A percentile compares a stretch with the other conserved stretches of the same genome.
Conservation (phyloP, 1,284 basidiomycete species). For the Porogramme epimiltina region DNA sequence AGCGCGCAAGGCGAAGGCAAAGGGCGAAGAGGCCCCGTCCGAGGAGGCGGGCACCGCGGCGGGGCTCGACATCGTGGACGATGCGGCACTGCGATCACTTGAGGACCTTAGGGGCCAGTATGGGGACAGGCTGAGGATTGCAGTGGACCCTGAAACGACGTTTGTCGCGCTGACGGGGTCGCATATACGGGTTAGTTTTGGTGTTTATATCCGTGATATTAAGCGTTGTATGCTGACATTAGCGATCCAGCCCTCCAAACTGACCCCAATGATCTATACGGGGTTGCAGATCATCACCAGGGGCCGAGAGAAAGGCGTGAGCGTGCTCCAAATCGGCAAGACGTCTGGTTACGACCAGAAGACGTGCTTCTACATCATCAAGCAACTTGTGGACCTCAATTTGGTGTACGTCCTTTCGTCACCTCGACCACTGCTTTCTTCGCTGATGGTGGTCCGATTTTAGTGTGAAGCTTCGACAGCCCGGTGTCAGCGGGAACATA, state of each 20-base stretch:
- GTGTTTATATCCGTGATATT: neutral
- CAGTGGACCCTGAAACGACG: conserved; percentile 71
- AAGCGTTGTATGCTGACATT: conserved; percentile 9
- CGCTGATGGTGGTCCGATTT: neutral
- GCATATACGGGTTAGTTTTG: conserved; percentile 61
- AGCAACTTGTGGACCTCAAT: conserved; percentile 70
- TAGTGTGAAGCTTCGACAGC: conserved; percentile 74
- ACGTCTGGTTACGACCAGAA: conserved; percentile 88
- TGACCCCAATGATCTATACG: conserved; percentile 85
- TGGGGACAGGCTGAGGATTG: conserved; percentile 69
- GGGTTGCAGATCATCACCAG: conserved; percentile 85
- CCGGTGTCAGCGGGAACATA: conserved; percentile 75
- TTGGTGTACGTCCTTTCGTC: conserved; percentile 63
- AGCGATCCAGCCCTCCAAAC: conserved; percentile 61
- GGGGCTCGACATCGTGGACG: conserved; percentile 52
- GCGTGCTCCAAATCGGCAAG: conserved; percentile 76
- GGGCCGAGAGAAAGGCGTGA: conserved; percentile 75
- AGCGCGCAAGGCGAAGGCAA: conserved; percentile 59
- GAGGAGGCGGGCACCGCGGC: conserved; percentile 40
- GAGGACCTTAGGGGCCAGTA: conserved; percentile 55
- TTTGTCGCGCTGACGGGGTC: conserved; percentile 83
- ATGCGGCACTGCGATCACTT: conserved; percentile 53
- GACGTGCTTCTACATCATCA: conserved; percentile 84
- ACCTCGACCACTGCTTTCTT: neutral
- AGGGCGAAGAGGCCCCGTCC: conserved; percentile 46